Evolutionary conservation across 192 early-diverging fungal species (phyloP), one percentile per base, ranked within the genome.

Genomic region (Coemansia sp.): DNA sequence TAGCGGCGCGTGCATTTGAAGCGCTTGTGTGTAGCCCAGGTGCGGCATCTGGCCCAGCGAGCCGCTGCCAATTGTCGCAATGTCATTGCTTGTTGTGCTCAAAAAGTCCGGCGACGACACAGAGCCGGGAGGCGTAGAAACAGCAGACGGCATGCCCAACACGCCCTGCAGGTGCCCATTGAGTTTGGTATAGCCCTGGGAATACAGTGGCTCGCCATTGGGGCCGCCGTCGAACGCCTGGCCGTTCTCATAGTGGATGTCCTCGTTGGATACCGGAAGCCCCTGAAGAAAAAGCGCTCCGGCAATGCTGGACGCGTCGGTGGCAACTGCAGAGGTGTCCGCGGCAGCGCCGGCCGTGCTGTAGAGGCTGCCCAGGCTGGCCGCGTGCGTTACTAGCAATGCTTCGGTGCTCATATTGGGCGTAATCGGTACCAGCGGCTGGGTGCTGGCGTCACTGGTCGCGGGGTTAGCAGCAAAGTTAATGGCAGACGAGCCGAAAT

Each of bases 361-460:
- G 48, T 53, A 47, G 4, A 57, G 16, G 48, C 11, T 42, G 44
- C 49, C 44, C 25, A 58, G 21, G 2, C 38, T 45, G 30, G 28
- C 35, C 10, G 70, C 31, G 21, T 46, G 22, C 14, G 59, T 33
- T 18, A 50, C 45, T n/a, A 58, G 28, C 42, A 58, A 54, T 7
- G 57, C 35, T 10, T 72, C 70, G 25, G 44, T 8, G 18, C 55
- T 54, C 63, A 72, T 62, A 19, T 54, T 58, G 5, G 70, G 70
- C 28, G 64, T 72, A 11, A 62, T 51, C 12, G 70, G 59, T 55
- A 57, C 35, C 25, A 43, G 33, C n/a, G 27, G 49, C 7, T 60
- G 46, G 31, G 33, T 6, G 29, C 32, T 23, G 47, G 45, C 35
- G 48, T 22, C 49, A n/a, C 4, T 19, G 42, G 42, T 19, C 18